Evolutionary conservation across 2,329 filamentous ascomycete species (phyloP).

Genomic region (Epichloe sp.): DNA sequence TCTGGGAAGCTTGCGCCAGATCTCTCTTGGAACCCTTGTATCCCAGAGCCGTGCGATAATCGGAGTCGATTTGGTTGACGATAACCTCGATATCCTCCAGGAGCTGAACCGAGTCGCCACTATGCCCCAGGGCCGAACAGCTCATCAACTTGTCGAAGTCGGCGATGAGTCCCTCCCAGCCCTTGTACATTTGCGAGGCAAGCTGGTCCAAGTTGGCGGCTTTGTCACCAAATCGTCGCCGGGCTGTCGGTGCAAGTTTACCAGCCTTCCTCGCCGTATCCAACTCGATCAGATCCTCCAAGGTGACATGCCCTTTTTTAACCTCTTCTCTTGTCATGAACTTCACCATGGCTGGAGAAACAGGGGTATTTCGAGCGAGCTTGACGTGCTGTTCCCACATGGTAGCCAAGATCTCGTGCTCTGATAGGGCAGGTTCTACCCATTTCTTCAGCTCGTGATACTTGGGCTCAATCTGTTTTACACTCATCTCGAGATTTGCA

Average conservation of each 20-base stretch:
- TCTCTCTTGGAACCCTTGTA: constrained; percentile 52
- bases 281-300: constrained; percentile 65
- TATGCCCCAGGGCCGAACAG: constrained; percentile 42
- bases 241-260: constrained; percentile 43
- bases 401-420: constrained; percentile 50
- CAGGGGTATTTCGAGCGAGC: constrained; percentile 49
- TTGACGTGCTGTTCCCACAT: constrained; percentile 58
- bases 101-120: constrained; percentile 52
- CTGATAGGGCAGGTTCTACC: constrained; percentile 52
- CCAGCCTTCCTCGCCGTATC: constrained; percentile 62
- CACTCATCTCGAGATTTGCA: constrained; percentile 66
- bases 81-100: constrained; percentile 78
- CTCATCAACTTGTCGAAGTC: constrained; percentile 47
- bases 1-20: constrained; percentile 48
- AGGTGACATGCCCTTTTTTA: constrained; percentile 38
- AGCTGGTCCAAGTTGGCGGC: constrained; percentile 47
- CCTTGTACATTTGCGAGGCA: constrained; percentile 45
- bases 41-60: constrained; percentile 64
- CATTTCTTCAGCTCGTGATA: constrained; percentile 58
- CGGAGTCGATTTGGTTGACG: constrained; percentile 73
- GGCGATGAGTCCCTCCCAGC: constrained; percentile 46
- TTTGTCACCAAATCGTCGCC: constrained; percentile 46
- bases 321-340: constrained; percentile 44
- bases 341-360: constrained; percentile 51
- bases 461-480: constrained; percentile 59